Conservation (phyloP, 768 basidiomycete genomes). For the Mycena vitilis region DNA sequence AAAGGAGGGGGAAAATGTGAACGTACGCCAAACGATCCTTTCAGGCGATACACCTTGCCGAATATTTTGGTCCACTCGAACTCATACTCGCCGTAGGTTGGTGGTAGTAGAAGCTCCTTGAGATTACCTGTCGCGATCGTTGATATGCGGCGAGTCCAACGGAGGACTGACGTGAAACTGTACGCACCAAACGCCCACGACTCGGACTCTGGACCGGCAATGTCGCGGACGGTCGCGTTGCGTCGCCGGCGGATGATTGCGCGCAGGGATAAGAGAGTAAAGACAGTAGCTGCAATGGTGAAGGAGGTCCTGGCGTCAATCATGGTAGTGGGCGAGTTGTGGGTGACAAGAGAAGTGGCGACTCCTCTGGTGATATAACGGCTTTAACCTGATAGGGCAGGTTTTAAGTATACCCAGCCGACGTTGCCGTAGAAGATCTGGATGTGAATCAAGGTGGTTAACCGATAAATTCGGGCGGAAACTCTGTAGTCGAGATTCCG, state of each 20-base stretch:
- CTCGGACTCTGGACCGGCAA: constrained; percentile 16
- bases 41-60: constrained; percentile 15
- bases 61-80: constrained; percentile 15
- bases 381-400: background rate
- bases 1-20: background rate
- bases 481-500: no score
- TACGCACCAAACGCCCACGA: constrained; percentile 23
- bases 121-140: constrained; percentile 18
- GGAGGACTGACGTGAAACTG: background rate
- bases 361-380: background rate
- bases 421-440: no score
- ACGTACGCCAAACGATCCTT: constrained; percentile 18
- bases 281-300: constrained; percentile 13
- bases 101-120: constrained; percentile 15
- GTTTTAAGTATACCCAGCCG: no score
- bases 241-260: constrained; percentile 13
- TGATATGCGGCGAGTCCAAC: background rate
- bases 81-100: constrained; percentile 17
- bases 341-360: background rate
- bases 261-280: constrained; percentile 8
- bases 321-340: background rate
- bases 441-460: no score
- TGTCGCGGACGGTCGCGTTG: constrained; percentile 10
- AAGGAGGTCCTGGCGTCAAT: constrained; percentile 10
- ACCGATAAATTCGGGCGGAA: no score